Evolutionary conservation across 495 filamentous ascomycete species (phyloP), one percentile per base, ranked within the genome.

Genomic region (Xylaria scruposa): DNA sequence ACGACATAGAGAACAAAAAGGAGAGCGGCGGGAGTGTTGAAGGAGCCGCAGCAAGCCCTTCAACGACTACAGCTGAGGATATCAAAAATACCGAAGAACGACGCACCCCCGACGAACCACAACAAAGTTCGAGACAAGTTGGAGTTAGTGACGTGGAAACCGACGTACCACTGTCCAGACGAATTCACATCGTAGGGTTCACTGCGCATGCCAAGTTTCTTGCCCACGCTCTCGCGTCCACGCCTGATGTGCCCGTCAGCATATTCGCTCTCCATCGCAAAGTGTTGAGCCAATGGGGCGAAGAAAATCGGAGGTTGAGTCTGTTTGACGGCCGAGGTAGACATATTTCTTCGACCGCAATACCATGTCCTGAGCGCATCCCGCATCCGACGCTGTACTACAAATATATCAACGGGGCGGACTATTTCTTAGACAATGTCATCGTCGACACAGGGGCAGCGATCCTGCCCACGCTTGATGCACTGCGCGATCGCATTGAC

Each of bases 361-460:
- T 70, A 19, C 46, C 31, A 21, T 70, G 60, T 36, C 68, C 68
- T 7, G 19, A 63, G 17, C 59, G 19, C 5, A 61, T 64, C 4
- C 13, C 26, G 6, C 31, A 19, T 29, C 19, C 47, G 36, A 1
- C n/a, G 0, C 31, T 21, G 44, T 1, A 12, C 12, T 8, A 2
- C 47, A 13, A 26, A 24, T 4, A 9, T 10, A 36, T 0, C 31
- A 19, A 38, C 15, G 26, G 0, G 0, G 15, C 36, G n/a, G 19
- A 24, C 10, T 29, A 67, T 29, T 82, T 84, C 10, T 90, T 99
- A 68, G 83, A 91, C 56, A 91, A 93, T 76, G 85, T 98, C 44
- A 89, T 99, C 63, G 84, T 98, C 31, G 75, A 76, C 72, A 89
- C 91, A 89, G 93, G 72, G 84, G 84, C 90, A 0, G 80, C 85